Conservation (phyloP, 352 stramenopile genomes). For the Pythium brassicae region DNA sequence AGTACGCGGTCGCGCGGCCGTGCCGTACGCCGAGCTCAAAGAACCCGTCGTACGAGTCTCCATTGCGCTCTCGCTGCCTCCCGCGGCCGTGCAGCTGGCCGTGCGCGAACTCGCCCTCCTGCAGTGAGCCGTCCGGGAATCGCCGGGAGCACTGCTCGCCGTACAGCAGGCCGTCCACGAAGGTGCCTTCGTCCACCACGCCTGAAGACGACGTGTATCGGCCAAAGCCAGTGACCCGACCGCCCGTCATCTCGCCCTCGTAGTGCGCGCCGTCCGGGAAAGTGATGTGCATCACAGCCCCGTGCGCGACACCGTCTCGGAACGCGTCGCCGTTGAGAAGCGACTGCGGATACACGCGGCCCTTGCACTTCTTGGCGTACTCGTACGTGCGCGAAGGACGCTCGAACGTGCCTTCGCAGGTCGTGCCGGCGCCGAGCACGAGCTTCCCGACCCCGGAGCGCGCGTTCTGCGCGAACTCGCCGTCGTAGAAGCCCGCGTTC, state of each 20-base stretch:
- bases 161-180: constrained; percentile 53
- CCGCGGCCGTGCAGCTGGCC: constrained; percentile 46
- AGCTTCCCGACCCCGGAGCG: constrained; percentile 41
- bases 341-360: constrained; percentile 27
- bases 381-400: constrained; percentile 35
- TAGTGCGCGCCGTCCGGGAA: constrained; percentile 66
- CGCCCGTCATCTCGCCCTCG: constrained; percentile 62
- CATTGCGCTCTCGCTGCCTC: constrained; percentile 29
- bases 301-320: constrained; percentile 42
- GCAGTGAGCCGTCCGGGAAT: constrained; percentile 41
- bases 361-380: constrained; percentile 34
- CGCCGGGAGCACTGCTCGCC: constrained; percentile 35
- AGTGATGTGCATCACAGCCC: constrained; percentile 35
- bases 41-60: constrained; percentile 56
- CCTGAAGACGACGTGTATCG: constrained; percentile 58
- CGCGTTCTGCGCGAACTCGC: constrained; percentile 42
- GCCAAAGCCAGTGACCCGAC: constrained; percentile 44
- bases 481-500: constrained; percentile 62
- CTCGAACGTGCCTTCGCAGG: constrained; percentile 38
- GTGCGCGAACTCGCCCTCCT: constrained; percentile 42
- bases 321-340: constrained; percentile 51
- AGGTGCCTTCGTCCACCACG: constrained; percentile 59
- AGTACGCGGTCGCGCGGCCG: constrained; percentile 35
- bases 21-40: constrained; percentile 49
- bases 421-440: constrained; percentile 59